Evolutionary conservation across 1,139 yeast species (phyloP).

Genomic region (Geotrichum candidum): DNA sequence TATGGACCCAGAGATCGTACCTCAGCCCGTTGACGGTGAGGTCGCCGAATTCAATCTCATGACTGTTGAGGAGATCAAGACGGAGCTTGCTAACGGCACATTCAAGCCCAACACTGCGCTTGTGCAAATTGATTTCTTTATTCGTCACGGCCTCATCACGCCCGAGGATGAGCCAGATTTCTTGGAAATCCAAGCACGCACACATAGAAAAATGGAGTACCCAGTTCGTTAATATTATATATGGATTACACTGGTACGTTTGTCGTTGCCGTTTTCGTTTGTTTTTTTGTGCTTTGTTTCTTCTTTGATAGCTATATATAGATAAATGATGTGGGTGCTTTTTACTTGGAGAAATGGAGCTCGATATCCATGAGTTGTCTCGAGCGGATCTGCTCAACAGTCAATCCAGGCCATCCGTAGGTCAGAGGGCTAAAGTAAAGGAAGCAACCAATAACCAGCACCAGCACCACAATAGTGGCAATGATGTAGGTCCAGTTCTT

Average conservation of each 20-base stretch:
- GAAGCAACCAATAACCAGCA: conserved; percentile 57
- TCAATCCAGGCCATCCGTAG: conserved; percentile 68
- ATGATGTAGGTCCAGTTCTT: conserved; percentile 11
- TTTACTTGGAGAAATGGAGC: conserved; percentile 74
- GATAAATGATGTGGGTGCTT: not conserved
- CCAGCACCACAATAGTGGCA: conserved; percentile 34
- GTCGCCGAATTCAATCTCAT: conserved; percentile 16
- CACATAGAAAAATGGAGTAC: conserved; percentile 68
- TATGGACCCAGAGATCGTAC: conserved; percentile 48
- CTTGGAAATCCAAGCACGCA: conserved; percentile 48
- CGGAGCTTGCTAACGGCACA: conserved; percentile 45
- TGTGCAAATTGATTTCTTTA: conserved; percentile 72
- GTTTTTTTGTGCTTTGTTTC: not conserved
- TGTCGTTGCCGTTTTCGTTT: not conserved
- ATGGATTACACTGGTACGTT: not conserved
- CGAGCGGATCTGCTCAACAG: conserved; percentile 56
- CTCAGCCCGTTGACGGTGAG: conserved; percentile 44
- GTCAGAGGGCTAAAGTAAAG: conserved; percentile 75
- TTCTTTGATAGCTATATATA: not conserved
- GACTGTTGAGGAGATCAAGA: conserved; percentile 44
- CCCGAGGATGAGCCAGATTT: conserved; percentile 60
- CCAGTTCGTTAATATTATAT: conserved; percentile 37
- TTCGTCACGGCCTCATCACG: conserved; percentile 69
- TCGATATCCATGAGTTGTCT: conserved; percentile 82
- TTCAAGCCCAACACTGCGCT: conserved; percentile 89